phyloP scores from a whole-genome alignment of 1,139 yeast genomes.

The Meyerozyma elateridarum region DNA sequence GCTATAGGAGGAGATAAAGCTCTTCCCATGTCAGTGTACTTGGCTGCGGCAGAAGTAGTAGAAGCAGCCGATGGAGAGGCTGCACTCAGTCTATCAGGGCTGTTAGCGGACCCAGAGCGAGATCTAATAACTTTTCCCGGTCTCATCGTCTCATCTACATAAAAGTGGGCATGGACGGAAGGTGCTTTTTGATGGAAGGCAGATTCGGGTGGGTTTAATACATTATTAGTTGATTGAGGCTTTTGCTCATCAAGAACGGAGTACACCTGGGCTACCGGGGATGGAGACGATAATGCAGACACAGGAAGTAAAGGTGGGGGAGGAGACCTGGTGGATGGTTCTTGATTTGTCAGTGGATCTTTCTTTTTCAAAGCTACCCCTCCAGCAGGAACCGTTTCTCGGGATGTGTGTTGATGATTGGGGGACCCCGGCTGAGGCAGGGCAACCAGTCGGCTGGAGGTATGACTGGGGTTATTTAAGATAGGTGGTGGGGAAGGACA shows the following conservation, averaged over 20 bases:
- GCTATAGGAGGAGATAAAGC: conserved; percentile 2
- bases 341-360: conserved; percentile 20
- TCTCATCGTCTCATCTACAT: conserved; percentile 65
- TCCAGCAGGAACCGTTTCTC: conserved; percentile 47
- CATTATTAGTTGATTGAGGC: neutral
- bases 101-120: conserved; percentile 37
- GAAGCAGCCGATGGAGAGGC: conserved; percentile 1
- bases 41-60: too few species aligned
- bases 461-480: conserved; percentile 31
- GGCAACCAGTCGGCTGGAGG: conserved; percentile 1
- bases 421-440: conserved; percentile 3
- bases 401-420: conserved; percentile 11
- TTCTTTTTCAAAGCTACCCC: conserved; percentile 41
- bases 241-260: conserved; percentile 1
- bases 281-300: neutral
- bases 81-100: conserved; percentile 12
- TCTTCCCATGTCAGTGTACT: too few species aligned
- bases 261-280: neutral
- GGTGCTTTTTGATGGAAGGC: conserved; percentile 48
- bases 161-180: conserved; percentile 78
- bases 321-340: too few species aligned
- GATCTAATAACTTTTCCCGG: conserved; percentile 37
- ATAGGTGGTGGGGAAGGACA: conserved; percentile 73
- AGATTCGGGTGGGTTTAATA: conserved; percentile 1
- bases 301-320: too few species aligned